Conservation (phyloP, 78 protist species). For the Dictyostelium purpureum region DNA sequence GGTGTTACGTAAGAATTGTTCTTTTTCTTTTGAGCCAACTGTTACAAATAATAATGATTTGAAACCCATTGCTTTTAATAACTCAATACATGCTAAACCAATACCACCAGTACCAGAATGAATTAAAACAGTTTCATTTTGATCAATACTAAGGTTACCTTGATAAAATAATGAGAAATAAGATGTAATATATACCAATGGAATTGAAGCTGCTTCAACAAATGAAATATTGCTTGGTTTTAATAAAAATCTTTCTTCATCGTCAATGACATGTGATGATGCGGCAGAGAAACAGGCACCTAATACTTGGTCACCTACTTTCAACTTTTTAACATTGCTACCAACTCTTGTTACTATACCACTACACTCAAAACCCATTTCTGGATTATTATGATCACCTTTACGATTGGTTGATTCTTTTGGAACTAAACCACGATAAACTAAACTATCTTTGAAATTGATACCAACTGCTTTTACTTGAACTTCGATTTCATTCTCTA, state of each 20-base stretch:
- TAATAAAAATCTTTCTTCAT: neutral
- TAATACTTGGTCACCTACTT: conserved; percentile 43
- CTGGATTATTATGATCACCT: neutral
- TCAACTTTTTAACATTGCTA: neutral
- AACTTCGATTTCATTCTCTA: neutral
- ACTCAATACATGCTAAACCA: conserved; percentile 87
- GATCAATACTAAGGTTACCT: conserved; percentile 1
- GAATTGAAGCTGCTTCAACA: conserved; percentile 37
- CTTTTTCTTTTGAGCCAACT: conserved; percentile 37
- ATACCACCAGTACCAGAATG: conserved; percentile 90
- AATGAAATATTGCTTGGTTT: neutral
- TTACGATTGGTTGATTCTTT: too few relatives aligned
- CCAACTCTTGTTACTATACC: conserved; percentile 44
- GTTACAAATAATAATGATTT: conserved; percentile 28
- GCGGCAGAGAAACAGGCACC: neutral
- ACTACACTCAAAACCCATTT: conserved; percentile 50
- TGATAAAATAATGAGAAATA: neutral
- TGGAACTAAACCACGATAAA: neutral
- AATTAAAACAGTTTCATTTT: conserved; percentile 70
- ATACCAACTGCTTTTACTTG: conserved; percentile 15
- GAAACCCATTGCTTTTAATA: conserved; percentile 73
- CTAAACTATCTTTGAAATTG: conserved; percentile 35
- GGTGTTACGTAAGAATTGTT: neutral
- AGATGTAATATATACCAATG: conserved; percentile 51
- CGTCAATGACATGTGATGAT: neutral